Evolutionary conservation across 495 filamentous ascomycete genomes (phyloP).

Genomic region (Penicillium mononematosum): DNA sequence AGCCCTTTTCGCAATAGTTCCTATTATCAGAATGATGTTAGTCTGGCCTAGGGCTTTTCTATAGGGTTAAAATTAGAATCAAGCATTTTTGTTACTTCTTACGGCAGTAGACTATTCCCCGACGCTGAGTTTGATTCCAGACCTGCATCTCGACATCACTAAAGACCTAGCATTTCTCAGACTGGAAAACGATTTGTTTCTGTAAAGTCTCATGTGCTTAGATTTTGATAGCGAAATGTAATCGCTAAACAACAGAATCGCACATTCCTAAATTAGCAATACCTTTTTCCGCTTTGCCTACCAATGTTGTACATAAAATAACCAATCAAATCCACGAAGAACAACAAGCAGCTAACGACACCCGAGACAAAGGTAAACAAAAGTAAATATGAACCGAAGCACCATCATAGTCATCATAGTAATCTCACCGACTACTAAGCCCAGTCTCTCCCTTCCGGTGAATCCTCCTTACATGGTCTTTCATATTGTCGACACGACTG

Average conservation of each 20-base stretch:
- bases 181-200: not conserved
- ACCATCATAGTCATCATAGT: not conserved
- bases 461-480: constrained; percentile 53
- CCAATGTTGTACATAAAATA: not conserved
- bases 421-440: not conserved
- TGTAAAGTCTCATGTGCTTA: not conserved
- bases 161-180: not conserved
- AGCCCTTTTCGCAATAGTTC: not conserved
- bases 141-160: not conserved
- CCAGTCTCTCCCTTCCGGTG: constrained; percentile 25
- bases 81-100: not conserved
- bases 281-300: not conserved
- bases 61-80: not conserved
- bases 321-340: not conserved
- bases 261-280: not conserved
- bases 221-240: not conserved
- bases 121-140: not conserved
- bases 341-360: not conserved
- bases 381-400: not conserved
- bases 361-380: no score
- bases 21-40: not conserved
- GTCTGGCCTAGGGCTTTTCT: not conserved
- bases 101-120: not conserved
- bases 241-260: not conserved
- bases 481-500: constrained; percentile 66